A percentile compares a stretch with the other conserved stretches of the same genome.
phyloP scores from a whole-genome alignment of 495 filamentous ascomycete genomes.

The Neurospora pannonica region DNA sequence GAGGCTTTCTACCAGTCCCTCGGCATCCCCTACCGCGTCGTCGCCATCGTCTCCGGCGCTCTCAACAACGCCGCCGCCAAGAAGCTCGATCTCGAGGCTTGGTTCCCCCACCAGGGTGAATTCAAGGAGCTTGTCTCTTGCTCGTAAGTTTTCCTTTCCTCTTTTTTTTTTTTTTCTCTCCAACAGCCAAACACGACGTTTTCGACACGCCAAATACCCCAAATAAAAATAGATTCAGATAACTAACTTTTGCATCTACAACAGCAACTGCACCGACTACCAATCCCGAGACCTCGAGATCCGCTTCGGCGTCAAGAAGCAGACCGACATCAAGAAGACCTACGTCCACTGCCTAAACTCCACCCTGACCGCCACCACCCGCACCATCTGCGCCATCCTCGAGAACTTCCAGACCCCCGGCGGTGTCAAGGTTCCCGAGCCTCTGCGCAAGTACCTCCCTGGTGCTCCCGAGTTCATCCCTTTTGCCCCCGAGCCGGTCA shows the following conservation, averaged over 20 bases:
- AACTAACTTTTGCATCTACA: not conserved
- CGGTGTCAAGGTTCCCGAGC: conserved; percentile 79
- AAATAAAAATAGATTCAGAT: no score
- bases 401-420: conserved; percentile 86
- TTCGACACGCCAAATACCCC: no score
- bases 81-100: conserved; percentile 94
- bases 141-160: conserved; percentile 41
- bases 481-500: conserved; percentile 50
- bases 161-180: not conserved
- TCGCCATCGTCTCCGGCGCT: conserved; percentile 89
- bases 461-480: conserved; percentile 80
- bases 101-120: conserved; percentile 77
- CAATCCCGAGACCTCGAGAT: conserved; percentile 84
- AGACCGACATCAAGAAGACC: conserved; percentile 56
- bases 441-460: conserved; percentile 80
- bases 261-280: conserved; percentile 82
- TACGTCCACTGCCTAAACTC: conserved; percentile 93
- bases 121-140: conserved; percentile 97
- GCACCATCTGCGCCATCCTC: conserved; percentile 86
- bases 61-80: conserved; percentile 89
- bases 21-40: conserved; percentile 77
- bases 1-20: conserved; percentile 94
- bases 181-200: no score
- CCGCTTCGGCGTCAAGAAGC: conserved; percentile 34
- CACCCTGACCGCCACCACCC: conserved; percentile 86